These are phyloP conservation scores for Cryptosporidium parvum DNA, from an alignment of 169 alveolate species.

Conservation along the genomic window DNA sequence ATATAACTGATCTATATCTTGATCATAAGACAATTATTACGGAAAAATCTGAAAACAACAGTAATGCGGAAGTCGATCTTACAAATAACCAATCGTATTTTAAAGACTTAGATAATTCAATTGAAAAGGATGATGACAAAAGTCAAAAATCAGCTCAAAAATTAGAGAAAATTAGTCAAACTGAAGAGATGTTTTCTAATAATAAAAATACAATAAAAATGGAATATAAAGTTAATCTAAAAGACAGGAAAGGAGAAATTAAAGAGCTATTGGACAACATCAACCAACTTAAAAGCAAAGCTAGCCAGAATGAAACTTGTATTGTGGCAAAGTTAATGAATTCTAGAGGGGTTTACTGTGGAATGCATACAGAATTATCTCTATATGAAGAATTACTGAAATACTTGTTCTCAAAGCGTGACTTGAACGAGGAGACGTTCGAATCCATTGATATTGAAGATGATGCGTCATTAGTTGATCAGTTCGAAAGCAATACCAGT, in stretches of 20 bases:
- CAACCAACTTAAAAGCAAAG: neutral
- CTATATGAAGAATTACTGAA: slow-evolving; percentile 31
- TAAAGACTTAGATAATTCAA: too few relatives aligned
- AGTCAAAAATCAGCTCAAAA: neutral
- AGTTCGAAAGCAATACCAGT: neutral
- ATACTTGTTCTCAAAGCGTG: slow-evolving; percentile 17
- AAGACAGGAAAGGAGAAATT: slow-evolving; percentile 10
- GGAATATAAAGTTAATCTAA: neutral
- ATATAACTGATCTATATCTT: too few relatives aligned
- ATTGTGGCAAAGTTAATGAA: neutral
- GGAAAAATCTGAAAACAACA: neutral
- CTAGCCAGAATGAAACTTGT: neutral
- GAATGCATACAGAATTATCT: neutral
- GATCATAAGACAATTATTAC: neutral
- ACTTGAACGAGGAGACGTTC: slow-evolving; percentile 14
- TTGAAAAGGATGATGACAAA: too few relatives aligned
- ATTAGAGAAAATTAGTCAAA: neutral
- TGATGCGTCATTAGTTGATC: neutral
- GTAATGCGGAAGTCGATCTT: neutral
- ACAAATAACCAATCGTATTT: neutral
- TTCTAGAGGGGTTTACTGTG: slow-evolving; percentile 13
- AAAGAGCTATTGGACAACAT: slow-evolving; percentile 6
- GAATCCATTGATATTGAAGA: slow-evolving; percentile 12
- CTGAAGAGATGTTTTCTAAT: neutral
- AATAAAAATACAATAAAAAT: neutral